A percentile compares a stretch with the other conserved stretches of the same genome.
These are phyloP conservation scores for Talaromyces islandicus DNA, from an alignment of 2,329 filamentous ascomycete species.

Conservation along the genomic window DNA sequence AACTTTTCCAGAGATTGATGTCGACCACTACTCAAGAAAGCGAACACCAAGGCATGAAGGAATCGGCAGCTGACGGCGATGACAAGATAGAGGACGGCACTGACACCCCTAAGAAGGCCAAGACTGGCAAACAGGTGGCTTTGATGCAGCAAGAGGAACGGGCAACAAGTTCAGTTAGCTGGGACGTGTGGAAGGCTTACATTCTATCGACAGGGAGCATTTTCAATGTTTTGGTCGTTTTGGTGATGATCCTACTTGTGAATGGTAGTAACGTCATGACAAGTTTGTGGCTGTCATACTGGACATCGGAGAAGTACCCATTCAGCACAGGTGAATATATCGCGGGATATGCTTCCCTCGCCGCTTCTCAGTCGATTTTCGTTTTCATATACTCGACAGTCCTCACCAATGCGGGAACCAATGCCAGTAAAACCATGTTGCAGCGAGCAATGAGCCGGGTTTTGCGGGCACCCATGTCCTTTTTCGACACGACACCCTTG, in stretches of 20 bases:
- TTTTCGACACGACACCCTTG: constrained; percentile 94
- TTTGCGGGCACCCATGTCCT: constrained; percentile 67
- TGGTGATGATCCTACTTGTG: constrained; percentile 61
- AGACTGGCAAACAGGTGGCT: constrained; percentile 30
- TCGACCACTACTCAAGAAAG: constrained; percentile 66
- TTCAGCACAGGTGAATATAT: constrained; percentile 65
- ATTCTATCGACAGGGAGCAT: constrained; percentile 65
- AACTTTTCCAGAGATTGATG: constrained; percentile 78
- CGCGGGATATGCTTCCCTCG: constrained; percentile 64
- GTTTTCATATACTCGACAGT: constrained; percentile 76
- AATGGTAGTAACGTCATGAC: constrained; percentile 84
- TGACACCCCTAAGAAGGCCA: constrained; percentile 36
- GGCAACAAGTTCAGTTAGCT: constrained; percentile 69
- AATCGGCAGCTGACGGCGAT: constrained; percentile 45
- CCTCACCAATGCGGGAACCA: constrained; percentile 74
- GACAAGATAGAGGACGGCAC: constrained; percentile 32
- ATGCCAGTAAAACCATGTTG: constrained; percentile 75
- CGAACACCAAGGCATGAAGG: constrained; percentile 36
- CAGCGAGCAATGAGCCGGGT: constrained; percentile 72
- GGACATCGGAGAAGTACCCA: constrained; percentile 72
- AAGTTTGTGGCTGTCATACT: constrained; percentile 88
- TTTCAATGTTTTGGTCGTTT: constrained; percentile 56
- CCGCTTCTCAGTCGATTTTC: constrained; percentile 62
- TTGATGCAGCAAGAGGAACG: constrained; percentile 49
- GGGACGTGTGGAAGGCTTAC: constrained; percentile 74